phyloP scores from a whole-genome alignment of 345 rosid species.

The Euphorbia tirucalli region DNA sequence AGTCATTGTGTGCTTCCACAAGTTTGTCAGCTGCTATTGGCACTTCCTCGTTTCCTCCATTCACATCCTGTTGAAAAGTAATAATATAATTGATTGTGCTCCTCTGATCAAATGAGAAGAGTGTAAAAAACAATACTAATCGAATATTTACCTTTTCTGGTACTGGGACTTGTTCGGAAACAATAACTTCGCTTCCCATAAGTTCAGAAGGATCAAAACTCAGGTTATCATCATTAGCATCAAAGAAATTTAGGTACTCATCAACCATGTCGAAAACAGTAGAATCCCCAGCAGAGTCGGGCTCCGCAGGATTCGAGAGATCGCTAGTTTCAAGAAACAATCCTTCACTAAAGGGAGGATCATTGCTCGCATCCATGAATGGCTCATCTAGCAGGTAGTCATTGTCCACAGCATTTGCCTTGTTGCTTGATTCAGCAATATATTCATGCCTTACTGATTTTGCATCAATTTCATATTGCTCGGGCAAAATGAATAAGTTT shows the following conservation, averaged over 20 bases:
- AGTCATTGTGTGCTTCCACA: slow-evolving; percentile 30
- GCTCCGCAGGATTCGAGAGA: slow-evolving; percentile 45
- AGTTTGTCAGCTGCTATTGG: slow-evolving; percentile 31
- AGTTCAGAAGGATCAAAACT: slow-evolving; percentile 57
- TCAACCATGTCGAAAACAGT: slow-evolving; percentile 50
- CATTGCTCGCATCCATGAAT: slow-evolving; percentile 42
- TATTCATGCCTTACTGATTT: slow-evolving; percentile 46
- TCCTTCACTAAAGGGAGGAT: slow-evolving; percentile 44
- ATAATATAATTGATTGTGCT: slow-evolving; percentile 11
- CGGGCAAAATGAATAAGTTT: slow-evolving; percentile 36
- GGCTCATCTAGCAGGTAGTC: slow-evolving; percentile 42
- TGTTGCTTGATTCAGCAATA: slow-evolving; percentile 35
- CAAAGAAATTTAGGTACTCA: slow-evolving; percentile 67
- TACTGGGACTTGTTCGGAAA: slow-evolving; percentile 26
- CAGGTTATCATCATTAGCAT: slow-evolving; percentile 50
- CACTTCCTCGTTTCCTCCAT: slow-evolving; percentile 43
- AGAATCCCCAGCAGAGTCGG: slow-evolving; percentile 30
- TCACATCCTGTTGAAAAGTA: slow-evolving; percentile 35
- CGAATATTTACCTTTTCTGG: slow-evolving; percentile 38
- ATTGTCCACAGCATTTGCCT: slow-evolving; percentile 28
- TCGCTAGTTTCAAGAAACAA: slow-evolving; percentile 66
- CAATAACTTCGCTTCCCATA: slow-evolving; percentile 29
- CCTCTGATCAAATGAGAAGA: too few relatives aligned
- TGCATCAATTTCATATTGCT: slow-evolving; percentile 34
- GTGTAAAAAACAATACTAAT: background rate